These are phyloP conservation scores for Parasitella parasitica DNA, from an alignment of 371 early-diverging fungal genomes.

Conservation along the genomic window DNA sequence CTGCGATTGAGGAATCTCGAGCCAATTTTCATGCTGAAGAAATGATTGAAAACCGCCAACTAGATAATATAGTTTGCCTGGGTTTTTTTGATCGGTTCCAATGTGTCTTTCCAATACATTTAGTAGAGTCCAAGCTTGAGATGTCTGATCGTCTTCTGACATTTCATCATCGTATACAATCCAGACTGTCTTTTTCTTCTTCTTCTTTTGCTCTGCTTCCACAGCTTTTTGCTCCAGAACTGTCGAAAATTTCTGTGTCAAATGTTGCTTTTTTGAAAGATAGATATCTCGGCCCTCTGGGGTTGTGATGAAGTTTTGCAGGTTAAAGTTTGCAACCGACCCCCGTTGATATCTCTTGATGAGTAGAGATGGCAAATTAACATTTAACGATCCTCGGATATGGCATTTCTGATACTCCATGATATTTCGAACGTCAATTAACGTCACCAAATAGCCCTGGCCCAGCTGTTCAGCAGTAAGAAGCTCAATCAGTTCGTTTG, in stretches of 20 bases:
- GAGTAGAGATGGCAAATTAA: constrained; percentile 61
- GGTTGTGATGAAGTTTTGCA: constrained; percentile 66
- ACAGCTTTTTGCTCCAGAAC: constrained; percentile 30
- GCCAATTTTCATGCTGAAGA: constrained; percentile 11
- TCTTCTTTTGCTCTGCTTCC: constrained; percentile 17
- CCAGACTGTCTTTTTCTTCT: constrained; percentile 26
- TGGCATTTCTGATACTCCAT: constrained; percentile 42
- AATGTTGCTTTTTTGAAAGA: neutral
- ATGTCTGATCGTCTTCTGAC: constrained; percentile 43
- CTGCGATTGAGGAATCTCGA: constrained; percentile 1
- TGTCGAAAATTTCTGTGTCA: neutral
- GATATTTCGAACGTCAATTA: constrained; percentile 51
- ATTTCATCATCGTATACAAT: constrained; percentile 62
- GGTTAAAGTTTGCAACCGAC: constrained; percentile 56
- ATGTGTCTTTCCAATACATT: constrained; percentile 50
- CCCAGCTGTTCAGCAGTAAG: constrained; percentile 4
- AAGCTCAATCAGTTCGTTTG: constrained; percentile 19
- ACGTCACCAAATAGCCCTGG: constrained; percentile 14
- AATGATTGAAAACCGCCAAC: constrained; percentile 40
- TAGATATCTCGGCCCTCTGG: constrained; percentile 56
- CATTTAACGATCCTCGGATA: constrained; percentile 53
- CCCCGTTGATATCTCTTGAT: constrained; percentile 63
- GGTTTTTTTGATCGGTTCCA: constrained; percentile 14
- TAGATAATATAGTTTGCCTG: constrained; percentile 31
- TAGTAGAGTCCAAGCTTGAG: constrained; percentile 65